Base-by-base conservation (phyloP, 1,284 basidiomycete species). In the Peniophora sp. region DNA sequence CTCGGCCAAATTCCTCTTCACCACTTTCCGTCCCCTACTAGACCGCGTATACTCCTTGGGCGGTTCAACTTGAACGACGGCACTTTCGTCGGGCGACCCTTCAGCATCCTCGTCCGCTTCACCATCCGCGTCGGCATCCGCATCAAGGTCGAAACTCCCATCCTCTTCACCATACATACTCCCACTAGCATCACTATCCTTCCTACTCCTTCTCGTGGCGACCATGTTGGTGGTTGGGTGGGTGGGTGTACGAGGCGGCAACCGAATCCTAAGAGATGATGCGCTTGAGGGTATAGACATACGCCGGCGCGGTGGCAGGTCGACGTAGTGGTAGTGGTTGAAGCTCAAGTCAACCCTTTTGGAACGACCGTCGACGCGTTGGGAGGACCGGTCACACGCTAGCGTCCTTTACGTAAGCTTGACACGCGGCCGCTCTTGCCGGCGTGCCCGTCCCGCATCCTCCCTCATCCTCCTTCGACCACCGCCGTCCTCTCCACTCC, bases 111-210 rank as follows among this genome's bases (percentile, higher is more conserved):
- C 62, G 32, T 63, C 64, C 8, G 68, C 66, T 12, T 53, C 56
- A 5, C 65, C 66, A 45, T 45, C 23, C 19, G 6, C 19, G 8
- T 66, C 66, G 45, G 19, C 23, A 20, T 22, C 19, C 5, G 63
- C 50, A 56, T 75, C 70, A 53, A 70, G 65, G 27, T 68, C 59
- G 59, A 67, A 59, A 12, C 75, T 78, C 56, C 73, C 73, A 54
- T 80, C 78, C 59, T 79, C 82, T 54, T 69, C 76, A 56, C 79
- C 72, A 61, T 86, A 86, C 58, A 85, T 81, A 24, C 84, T 86
- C 45, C 81, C 79, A 22, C 83, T 85, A n/a, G 77, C 61, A 17
- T 52, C 19, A 53, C 63, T 57, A 52, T 59, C 52, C 17, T 41
- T n/a, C 16, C 38, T 5, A 39, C 24, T 52, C 53, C 25, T 56